Conservation (phyloP, 495 filamentous ascomycete genomes). For the Aspergillus campestris region DNA sequence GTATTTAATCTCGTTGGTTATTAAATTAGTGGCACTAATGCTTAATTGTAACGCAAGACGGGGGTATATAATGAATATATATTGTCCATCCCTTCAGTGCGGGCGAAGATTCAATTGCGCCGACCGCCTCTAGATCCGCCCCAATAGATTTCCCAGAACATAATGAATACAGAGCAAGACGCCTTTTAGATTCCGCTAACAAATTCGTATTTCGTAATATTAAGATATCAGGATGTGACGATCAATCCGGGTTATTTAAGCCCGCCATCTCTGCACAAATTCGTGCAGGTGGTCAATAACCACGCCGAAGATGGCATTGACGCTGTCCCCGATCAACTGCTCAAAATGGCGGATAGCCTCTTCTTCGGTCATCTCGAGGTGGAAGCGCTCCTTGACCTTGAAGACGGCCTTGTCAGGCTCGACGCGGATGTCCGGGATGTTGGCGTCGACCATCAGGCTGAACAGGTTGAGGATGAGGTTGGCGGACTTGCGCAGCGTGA, state of each 20-base stretch:
- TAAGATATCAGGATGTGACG: not conserved
- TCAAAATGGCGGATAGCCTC: constrained; percentile 85
- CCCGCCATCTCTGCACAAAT: constrained; percentile 82
- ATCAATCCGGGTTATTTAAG: constrained; percentile 31
- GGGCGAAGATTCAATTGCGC: too few species aligned
- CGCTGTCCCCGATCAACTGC: constrained; percentile 77
- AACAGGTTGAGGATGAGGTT: constrained; percentile 96
- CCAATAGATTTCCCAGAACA: too few species aligned
- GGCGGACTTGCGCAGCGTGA: constrained; percentile 76
- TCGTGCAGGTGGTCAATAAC: constrained; percentile 94
- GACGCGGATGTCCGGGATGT: constrained; percentile 88
- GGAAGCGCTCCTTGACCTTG: constrained; percentile 92
- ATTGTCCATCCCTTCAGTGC: too few species aligned
- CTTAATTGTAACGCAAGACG: too few species aligned
- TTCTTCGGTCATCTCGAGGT: constrained; percentile 86
- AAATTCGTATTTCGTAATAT: not conserved
- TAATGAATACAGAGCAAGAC: too few species aligned
- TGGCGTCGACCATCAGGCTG: constrained; percentile 92
- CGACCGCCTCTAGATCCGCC: too few species aligned
- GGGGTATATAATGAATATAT: too few species aligned
- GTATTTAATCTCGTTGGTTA: too few species aligned
- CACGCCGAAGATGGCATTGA: constrained; percentile 80
- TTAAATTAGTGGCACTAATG: too few species aligned
- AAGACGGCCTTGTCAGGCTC: constrained; percentile 88
- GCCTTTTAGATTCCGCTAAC: not conserved